Evolutionary conservation across 2,329 filamentous ascomycete genomes (phyloP).

Genomic region (Nemania sp.): DNA sequence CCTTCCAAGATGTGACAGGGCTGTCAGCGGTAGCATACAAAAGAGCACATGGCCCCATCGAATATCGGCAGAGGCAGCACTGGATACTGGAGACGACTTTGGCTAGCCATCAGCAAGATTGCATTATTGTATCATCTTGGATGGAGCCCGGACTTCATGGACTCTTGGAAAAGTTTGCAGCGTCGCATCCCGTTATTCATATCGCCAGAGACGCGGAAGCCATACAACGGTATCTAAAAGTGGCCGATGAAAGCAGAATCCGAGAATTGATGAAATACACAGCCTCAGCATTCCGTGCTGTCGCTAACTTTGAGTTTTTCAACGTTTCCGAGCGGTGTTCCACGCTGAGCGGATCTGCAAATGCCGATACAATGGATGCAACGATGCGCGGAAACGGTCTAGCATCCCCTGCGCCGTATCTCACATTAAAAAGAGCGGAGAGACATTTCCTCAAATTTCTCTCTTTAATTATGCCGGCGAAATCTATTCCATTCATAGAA

Average conservation of each 20-base stretch:
- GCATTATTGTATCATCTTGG: constrained; percentile 73
- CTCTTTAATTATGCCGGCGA: constrained; percentile 59
- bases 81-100: constrained; percentile 64
- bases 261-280: constrained; percentile 61
- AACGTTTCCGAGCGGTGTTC: constrained; percentile 65
- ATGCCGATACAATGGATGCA: neutral
- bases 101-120: constrained; percentile 59
- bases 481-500: constrained; percentile 60
- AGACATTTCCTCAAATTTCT: constrained; percentile 71
- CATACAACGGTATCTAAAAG: constrained; percentile 64
- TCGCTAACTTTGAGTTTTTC: constrained; percentile 76
- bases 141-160: constrained; percentile 66
- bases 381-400: constrained; percentile 37
- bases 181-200: constrained; percentile 71
- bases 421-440: constrained; percentile 70
- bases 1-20: constrained; percentile 67
- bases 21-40: constrained; percentile 66
- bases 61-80: constrained; percentile 66
- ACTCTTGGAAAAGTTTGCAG: constrained; percentile 63
- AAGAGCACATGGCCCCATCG: constrained; percentile 60
- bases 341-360: constrained; percentile 28
- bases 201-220: constrained; percentile 66
- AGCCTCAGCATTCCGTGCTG: constrained; percentile 62
- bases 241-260: constrained; percentile 59
- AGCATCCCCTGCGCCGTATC: constrained; percentile 57